phyloP scores from a whole-genome alignment of 495 filamentous ascomycete species.

The Hypoxylon intermedium region DNA sequence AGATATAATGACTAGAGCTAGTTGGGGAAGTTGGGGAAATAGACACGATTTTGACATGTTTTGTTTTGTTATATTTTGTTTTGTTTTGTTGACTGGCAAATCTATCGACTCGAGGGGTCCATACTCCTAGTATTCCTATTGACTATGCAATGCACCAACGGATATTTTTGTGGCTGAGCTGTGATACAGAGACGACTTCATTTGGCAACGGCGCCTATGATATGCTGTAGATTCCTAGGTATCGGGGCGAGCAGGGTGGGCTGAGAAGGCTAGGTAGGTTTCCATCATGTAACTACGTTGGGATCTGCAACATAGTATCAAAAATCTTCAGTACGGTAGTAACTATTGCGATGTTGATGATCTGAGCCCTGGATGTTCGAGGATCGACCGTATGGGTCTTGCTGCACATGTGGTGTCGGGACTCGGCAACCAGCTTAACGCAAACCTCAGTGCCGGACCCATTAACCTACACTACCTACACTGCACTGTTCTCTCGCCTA shows the following conservation, averaged over 20 bases:
- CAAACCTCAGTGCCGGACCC: slow-evolving; percentile 34
- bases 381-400: slow-evolving; percentile 30
- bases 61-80: too few species aligned
- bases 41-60: neutral
- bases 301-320: neutral
- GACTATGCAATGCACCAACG: slow-evolving; percentile 15
- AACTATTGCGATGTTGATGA: slow-evolving; percentile 17
- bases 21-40: too few species aligned
- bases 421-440: slow-evolving; percentile 31
- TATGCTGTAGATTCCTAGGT: neutral
- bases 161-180: slow-evolving; percentile 28
- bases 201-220: slow-evolving; percentile 20
- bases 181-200: slow-evolving; percentile 21
- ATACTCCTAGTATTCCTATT: too few species aligned
- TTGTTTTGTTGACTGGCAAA: too few species aligned
- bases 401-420: slow-evolving; percentile 27
- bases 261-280: neutral
- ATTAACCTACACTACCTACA: slow-evolving; percentile 10
- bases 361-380: slow-evolving; percentile 33
- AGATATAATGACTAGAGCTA: too few species aligned
- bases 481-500: neutral
- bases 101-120: too few species aligned
- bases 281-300: slow-evolving; percentile 13
- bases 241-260: neutral
- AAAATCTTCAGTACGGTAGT: neutral